phyloP scores from a whole-genome alignment of 2,329 filamentous ascomycete species.

The Fusarium subtropicale region DNA sequence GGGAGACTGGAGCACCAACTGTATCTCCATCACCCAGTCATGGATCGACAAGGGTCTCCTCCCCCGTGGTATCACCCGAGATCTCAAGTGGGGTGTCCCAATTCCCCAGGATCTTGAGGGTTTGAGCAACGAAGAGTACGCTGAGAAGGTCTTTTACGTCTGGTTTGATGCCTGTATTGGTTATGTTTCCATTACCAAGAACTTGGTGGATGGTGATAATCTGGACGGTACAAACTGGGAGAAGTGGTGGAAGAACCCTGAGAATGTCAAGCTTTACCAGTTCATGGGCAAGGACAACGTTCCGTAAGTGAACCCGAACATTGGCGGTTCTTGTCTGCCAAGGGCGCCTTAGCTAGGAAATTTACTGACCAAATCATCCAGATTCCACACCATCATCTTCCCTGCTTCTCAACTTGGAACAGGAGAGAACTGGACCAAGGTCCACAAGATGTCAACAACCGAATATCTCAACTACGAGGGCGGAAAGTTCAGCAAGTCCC shows the following conservation, averaged over 20 bases:
- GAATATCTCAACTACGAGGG: slow-evolving; percentile 89
- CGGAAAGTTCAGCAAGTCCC: slow-evolving; percentile 93
- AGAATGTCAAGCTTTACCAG: slow-evolving; percentile 89
- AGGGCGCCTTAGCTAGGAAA: not conserved
- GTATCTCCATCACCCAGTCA: slow-evolving; percentile 78
- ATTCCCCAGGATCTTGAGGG: slow-evolving; percentile 61
- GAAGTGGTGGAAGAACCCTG: slow-evolving; percentile 92
- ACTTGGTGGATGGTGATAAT: slow-evolving; percentile 74
- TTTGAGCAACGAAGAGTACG: slow-evolving; percentile 65
- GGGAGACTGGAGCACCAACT: slow-evolving; percentile 81
- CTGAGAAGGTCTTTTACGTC: slow-evolving; percentile 84
- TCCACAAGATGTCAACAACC: slow-evolving; percentile 88
- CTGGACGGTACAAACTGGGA: slow-evolving; percentile 77
- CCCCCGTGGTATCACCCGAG: slow-evolving; percentile 88
- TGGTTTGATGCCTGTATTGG: slow-evolving; percentile 95
- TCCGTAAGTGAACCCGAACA: slow-evolving; percentile 58
- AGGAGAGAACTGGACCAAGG: slow-evolving; percentile 86
- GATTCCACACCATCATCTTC: slow-evolving; percentile 85
- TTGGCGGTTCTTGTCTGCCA: not conserved
- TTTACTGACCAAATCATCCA: slow-evolving; percentile 21
- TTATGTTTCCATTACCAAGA: slow-evolving; percentile 94
- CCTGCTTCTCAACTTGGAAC: slow-evolving; percentile 89
- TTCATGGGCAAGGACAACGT: slow-evolving; percentile 86
- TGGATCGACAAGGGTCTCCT: slow-evolving; percentile 89
- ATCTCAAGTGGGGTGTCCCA: slow-evolving; percentile 87